Evolutionary conservation across 768 basidiomycete species (phyloP).

Genomic region (Phlegmacium glaucopus): DNA sequence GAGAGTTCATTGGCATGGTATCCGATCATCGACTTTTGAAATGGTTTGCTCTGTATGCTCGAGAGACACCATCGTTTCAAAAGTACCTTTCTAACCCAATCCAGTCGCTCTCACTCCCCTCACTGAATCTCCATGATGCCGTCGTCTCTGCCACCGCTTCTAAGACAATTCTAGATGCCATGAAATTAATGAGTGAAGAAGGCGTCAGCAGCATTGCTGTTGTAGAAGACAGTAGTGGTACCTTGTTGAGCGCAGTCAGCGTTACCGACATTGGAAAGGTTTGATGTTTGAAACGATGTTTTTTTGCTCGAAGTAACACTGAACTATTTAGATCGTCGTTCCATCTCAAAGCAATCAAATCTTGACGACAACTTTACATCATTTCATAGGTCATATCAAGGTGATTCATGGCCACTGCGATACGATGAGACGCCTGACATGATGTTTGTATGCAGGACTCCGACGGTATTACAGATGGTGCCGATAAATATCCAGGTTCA

Average conservation of each 20-base stretch:
- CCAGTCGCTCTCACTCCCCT: slow-evolving; percentile 55
- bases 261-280: slow-evolving; percentile 83
- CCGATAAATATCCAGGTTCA: slow-evolving; percentile 73
- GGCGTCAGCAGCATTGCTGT: slow-evolving; percentile 84
- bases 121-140: slow-evolving; percentile 55
- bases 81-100: slow-evolving; percentile 54
- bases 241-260: slow-evolving; percentile 70
- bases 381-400: slow-evolving; percentile 73
- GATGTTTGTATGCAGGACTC: slow-evolving; percentile 41
- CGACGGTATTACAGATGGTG: slow-evolving; percentile 76
- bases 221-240: slow-evolving; percentile 59
- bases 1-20: slow-evolving; percentile 63
- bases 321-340: slow-evolving; percentile 55
- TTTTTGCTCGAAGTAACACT: neutral
- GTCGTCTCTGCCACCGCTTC: slow-evolving; percentile 62
- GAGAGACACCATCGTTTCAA: slow-evolving; percentile 41
- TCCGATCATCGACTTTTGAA: slow-evolving; percentile 71
- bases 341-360: slow-evolving; percentile 81
- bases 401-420: slow-evolving; percentile 27
- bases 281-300: neutral
- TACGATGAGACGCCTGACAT: neutral
- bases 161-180: slow-evolving; percentile 70
- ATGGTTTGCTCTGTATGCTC: slow-evolving; percentile 61
- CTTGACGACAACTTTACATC: slow-evolving; percentile 60
- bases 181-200: slow-evolving; percentile 82